Conservation (phyloP, 805 yeast genomes). For the Metschnikowia noctiluminum region DNA sequence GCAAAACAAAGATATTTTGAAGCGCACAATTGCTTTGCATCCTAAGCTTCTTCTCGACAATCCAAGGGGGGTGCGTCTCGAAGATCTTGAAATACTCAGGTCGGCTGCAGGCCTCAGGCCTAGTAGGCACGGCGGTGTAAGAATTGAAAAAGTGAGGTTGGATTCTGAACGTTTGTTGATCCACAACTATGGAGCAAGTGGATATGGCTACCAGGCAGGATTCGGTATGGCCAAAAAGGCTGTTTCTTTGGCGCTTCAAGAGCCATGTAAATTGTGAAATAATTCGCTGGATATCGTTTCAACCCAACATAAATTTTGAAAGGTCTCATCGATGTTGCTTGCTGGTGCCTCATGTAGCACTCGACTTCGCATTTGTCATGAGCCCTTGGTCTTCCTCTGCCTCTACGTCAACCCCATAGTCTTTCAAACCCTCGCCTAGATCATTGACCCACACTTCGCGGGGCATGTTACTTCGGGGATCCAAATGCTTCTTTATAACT, state of each 20-base stretch:
- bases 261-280: background rate
- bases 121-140: slow-evolving; percentile 67
- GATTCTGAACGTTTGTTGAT: slow-evolving; percentile 40
- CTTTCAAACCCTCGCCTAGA: slow-evolving; percentile 79
- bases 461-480: slow-evolving; percentile 34
- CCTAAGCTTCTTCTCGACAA: slow-evolving; percentile 46
- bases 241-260: slow-evolving; percentile 23
- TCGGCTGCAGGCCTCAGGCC: slow-evolving; percentile 78
- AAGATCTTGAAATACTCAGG: slow-evolving; percentile 51
- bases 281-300: background rate
- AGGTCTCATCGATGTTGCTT: background rate
- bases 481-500: slow-evolving; percentile 31
- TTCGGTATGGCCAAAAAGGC: slow-evolving; percentile 56
- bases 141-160: slow-evolving; percentile 55
- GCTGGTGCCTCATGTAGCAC: background rate
- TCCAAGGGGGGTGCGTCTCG: slow-evolving; percentile 30
- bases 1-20: slow-evolving; percentile 60
- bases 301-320: background rate
- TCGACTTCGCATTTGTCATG: background rate
- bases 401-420: slow-evolving; percentile 83
- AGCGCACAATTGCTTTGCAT: slow-evolving; percentile 49
- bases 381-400: slow-evolving; percentile 43
- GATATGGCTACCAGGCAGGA: slow-evolving; percentile 67
- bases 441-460: slow-evolving; percentile 65
- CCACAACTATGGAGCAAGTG: slow-evolving; percentile 72